Conservation (phyloP, 768 basidiomycete genomes). For the Suillus tomentosus region DNA sequence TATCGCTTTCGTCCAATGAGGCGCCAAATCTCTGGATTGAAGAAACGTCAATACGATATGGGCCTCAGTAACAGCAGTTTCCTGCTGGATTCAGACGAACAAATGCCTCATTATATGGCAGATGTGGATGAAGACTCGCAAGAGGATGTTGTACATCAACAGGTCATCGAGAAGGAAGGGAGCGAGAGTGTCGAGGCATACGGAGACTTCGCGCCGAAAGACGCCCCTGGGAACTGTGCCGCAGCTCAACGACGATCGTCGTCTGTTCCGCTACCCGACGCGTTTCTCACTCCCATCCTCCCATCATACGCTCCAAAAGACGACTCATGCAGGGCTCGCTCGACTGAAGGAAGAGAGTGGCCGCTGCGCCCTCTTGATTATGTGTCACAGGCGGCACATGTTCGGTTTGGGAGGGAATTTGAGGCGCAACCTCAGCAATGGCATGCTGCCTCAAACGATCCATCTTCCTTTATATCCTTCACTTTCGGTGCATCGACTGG, state of each 20-base stretch:
- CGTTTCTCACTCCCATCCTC: not conserved
- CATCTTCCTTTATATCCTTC: not conserved
- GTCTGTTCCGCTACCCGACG: slow-evolving; percentile 12
- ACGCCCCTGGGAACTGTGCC: too few relatives aligned
- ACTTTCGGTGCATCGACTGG: not conserved
- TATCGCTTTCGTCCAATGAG: slow-evolving; percentile 66
- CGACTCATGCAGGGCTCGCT: slow-evolving; percentile 2
- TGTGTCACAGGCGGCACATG: slow-evolving; percentile 15
- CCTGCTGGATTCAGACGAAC: slow-evolving; percentile 5
- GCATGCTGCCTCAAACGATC: not conserved
- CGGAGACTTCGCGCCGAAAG: not conserved
- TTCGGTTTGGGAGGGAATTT: slow-evolving; percentile 6
- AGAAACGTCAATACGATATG: slow-evolving; percentile 21
- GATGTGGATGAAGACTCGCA: not conserved
- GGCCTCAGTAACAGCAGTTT: slow-evolving; percentile 17
- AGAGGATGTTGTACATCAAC: not conserved
- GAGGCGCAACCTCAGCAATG: slow-evolving; percentile 3
- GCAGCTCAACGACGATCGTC: slow-evolving; percentile 12
- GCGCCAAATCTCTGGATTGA: slow-evolving; percentile 29
- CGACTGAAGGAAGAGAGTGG: slow-evolving; percentile 1
- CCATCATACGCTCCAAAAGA: not conserved
- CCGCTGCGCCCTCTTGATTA: slow-evolving; percentile 8
- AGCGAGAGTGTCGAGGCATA: not conserved
- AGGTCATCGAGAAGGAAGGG: slow-evolving; percentile 1
- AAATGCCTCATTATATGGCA: not conserved